phyloP scores from a whole-genome alignment of 208 protist genomes.

The Crithidia expoeki region DNA sequence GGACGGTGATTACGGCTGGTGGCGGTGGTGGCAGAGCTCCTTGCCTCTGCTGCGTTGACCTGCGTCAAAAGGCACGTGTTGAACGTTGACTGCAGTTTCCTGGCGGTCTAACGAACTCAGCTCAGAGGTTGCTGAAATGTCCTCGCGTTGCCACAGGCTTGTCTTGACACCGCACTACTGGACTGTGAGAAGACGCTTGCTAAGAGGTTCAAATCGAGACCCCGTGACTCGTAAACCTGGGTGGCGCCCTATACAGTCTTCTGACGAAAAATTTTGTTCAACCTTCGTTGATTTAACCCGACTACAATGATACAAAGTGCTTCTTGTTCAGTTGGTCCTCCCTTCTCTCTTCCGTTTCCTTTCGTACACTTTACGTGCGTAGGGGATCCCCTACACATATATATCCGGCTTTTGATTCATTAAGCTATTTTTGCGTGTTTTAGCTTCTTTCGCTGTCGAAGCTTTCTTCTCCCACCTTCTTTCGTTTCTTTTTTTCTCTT shows the following conservation, averaged over 20 bases:
- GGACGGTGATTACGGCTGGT: slow-evolving; percentile 34
- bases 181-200: too few species aligned
- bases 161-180: too few species aligned
- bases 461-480: too few species aligned
- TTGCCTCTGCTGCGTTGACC: slow-evolving; percentile 30
- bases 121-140: too few species aligned
- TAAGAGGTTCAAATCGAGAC: too few species aligned
- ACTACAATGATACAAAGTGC: too few species aligned
- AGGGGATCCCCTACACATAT: too few species aligned
- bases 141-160: too few species aligned
- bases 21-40: slow-evolving; percentile 35
- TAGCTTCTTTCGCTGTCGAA: neutral
- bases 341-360: neutral
- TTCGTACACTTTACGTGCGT: neutral
- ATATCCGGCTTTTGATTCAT: neutral
- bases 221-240: too few species aligned
- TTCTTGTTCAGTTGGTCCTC: neutral
- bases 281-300: too few species aligned
- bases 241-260: neutral
- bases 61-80: slow-evolving; percentile 36
- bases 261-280: too few species aligned
- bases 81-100: slow-evolving; percentile 40
- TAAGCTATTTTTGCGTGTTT: neutral
- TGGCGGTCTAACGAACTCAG: slow-evolving; percentile 11
- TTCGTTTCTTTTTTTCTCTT: too few species aligned